Conservation (phyloP, 495 filamentous ascomycete genomes). For the Penicillium samsonianum region DNA sequence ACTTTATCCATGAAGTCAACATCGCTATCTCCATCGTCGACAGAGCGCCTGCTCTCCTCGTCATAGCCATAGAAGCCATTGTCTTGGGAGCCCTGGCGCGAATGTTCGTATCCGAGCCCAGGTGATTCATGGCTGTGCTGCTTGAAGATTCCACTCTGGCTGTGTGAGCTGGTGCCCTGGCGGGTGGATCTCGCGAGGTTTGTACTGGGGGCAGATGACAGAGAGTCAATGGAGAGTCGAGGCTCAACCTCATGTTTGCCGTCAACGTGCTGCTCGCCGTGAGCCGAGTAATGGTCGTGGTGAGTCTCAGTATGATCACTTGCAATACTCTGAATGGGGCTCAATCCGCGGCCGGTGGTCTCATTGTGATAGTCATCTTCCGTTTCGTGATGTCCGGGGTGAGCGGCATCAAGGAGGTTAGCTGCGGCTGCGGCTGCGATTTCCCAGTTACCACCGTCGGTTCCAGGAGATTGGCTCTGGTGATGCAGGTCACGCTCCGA, state of each 20-base stretch:
- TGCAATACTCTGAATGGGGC: conserved; percentile 86
- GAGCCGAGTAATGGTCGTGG: conserved; percentile 5
- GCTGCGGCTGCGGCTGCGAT: conserved; percentile 51
- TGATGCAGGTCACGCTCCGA: conserved; percentile 53
- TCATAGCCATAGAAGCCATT: conserved; percentile 47
- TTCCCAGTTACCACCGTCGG: conserved; percentile 48
- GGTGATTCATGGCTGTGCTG: conserved; percentile 39
- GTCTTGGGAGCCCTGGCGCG: conserved; percentile 24
- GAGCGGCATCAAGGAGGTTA: conserved; percentile 41
- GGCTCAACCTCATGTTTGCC: conserved; percentile 39
- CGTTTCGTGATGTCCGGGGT: conserved; percentile 35
- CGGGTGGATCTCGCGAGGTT: conserved; percentile 54
- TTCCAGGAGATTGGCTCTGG: conserved; percentile 44
- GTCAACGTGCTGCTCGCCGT: conserved; percentile 10
- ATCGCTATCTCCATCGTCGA: conserved; percentile 69
- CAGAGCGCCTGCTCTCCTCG: conserved; percentile 54
- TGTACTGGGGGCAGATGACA: conserved; percentile 57
- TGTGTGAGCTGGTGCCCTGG: conserved; percentile 52
- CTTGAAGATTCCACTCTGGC: conserved; percentile 45
- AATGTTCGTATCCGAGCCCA: conserved; percentile 45
- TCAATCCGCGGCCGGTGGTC: conserved; percentile 63
- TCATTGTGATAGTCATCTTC: conserved; percentile 54
- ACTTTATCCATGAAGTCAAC: conserved; percentile 58
- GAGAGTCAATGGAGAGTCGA: conserved; percentile 51
- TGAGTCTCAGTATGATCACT: conserved; percentile 59